A percentile compares a stretch with the other conserved stretches of the same genome.
Evolutionary conservation across 2,329 filamentous ascomycete genomes (phyloP).

Genomic region (Tolypocladium guangdongense): DNA sequence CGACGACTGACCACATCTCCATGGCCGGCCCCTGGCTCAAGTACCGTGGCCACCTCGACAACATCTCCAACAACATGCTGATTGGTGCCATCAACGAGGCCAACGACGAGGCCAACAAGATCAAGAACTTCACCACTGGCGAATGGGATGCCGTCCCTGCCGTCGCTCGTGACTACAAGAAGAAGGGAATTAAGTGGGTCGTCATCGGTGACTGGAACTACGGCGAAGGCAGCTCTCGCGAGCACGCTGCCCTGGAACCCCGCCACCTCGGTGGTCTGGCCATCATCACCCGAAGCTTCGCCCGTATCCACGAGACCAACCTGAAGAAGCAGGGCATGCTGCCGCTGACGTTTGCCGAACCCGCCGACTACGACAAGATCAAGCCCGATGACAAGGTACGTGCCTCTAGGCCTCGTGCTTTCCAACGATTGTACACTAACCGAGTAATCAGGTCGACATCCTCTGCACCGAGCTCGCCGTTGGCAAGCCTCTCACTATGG

Average conservation of each 20-base stretch:
- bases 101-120: constrained; percentile 86
- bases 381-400: constrained; percentile 72
- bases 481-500: constrained; percentile 85
- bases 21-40: constrained; percentile 96
- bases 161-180: constrained; percentile 75
- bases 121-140: constrained; percentile 84
- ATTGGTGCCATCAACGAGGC: constrained; percentile 89
- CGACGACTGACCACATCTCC: constrained; percentile 97
- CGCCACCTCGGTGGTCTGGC: constrained; percentile 89
- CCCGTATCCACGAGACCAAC: constrained; percentile 99
- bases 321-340: constrained; percentile 99
- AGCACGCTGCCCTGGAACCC: constrained; percentile 83
- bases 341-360: constrained; percentile 87
- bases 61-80: constrained; percentile 94
- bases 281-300: constrained; percentile 91
- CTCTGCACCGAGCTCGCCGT: constrained; percentile 81
- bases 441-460: constrained; percentile 59
- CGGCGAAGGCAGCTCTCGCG: constrained; percentile 78
- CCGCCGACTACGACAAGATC: constrained; percentile 97
- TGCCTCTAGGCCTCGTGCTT: constrained; percentile 5
- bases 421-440: background rate
- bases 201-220: constrained; percentile 99
- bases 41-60: constrained; percentile 97
- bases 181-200: constrained; percentile 67
- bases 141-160: constrained; percentile 70